phyloP scores from a whole-genome alignment of 176 grass and related monocot genomes.

The Metroxylon sagu region DNA sequence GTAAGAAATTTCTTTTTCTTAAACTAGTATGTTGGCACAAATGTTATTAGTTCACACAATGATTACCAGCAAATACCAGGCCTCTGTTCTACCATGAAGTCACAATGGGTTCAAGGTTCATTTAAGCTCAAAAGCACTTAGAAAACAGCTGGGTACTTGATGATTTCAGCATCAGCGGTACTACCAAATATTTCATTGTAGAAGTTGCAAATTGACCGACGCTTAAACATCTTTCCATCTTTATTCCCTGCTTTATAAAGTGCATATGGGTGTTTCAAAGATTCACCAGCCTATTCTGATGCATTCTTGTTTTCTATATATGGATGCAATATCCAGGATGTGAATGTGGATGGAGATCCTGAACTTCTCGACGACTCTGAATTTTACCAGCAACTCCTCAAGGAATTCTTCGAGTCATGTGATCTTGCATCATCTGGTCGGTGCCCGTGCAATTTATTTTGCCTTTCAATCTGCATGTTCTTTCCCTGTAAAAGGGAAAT shows the following conservation, averaged over 20 bases:
- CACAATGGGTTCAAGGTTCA: too few relatives aligned
- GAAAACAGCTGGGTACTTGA: too few relatives aligned
- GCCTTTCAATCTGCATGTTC: neutral
- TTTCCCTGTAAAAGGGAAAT: neutral
- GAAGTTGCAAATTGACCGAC: too few relatives aligned
- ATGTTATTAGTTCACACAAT: too few relatives aligned
- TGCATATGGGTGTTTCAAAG: neutral
- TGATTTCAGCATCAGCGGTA: too few relatives aligned
- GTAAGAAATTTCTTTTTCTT: too few relatives aligned
- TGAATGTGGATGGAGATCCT: slow-evolving; percentile 45
- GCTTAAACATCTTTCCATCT: too few relatives aligned
- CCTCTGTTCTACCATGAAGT: too few relatives aligned
- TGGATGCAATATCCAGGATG: slow-evolving; percentile 26
- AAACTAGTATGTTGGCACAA: too few relatives aligned
- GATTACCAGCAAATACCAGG: too few relatives aligned
- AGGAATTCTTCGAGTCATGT: slow-evolving; percentile 84
- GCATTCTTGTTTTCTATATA: neutral
- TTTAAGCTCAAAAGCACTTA: too few relatives aligned
- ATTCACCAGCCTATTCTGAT: neutral
- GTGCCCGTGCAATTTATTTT: slow-evolving; percentile 10
- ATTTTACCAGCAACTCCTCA: slow-evolving; percentile 93
- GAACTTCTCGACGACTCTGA: slow-evolving; percentile 82
- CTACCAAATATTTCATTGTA: too few relatives aligned
- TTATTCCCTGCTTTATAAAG: slow-evolving; percentile 3
- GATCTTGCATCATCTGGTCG: slow-evolving; percentile 52